Evolutionary conservation across 78 protist species (phyloP).

Genomic region (Dictyostelium capitatum): DNA sequence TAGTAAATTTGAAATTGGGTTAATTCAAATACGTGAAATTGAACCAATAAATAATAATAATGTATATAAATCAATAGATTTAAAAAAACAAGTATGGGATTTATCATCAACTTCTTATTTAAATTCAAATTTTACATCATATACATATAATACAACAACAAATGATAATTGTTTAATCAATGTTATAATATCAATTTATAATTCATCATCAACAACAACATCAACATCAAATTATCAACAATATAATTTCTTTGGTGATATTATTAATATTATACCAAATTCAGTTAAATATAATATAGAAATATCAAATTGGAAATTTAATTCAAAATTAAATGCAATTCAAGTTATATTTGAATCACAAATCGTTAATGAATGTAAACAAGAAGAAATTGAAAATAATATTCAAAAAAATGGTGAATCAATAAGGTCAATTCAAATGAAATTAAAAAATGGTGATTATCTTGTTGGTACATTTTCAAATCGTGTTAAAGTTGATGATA

Average conservation of each 20-base stretch:
- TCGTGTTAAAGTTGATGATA: neutral
- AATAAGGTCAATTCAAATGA: conserved; percentile 5
- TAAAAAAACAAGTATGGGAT: neutral
- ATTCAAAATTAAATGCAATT: neutral
- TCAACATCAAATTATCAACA: neutral
- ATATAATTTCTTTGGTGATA: conserved; percentile 22
- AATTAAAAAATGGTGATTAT: neutral
- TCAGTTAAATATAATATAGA: conserved; percentile 33
- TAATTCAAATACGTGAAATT: neutral
- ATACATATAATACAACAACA: neutral
- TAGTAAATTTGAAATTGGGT: neutral
- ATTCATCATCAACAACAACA: neutral
- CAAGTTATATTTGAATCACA: conserved; percentile 23
- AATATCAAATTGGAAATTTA: neutral
- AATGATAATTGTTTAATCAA: neutral
- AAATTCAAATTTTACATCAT: neutral
- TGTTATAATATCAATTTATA: neutral
- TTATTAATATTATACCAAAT: conserved; percentile 1
- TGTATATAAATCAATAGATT: neutral
- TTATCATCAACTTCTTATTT: neutral
- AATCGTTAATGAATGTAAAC: neutral
- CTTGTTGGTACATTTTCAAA: conserved; percentile 28
- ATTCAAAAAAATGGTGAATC: conserved; percentile 5
- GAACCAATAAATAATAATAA: neutral
- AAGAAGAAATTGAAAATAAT: neutral